Evolutionary conservation across 2,329 filamentous ascomycete species (phyloP), one percentile per base, ranked within the genome.

Genomic region (Exophiala alcalophila): DNA sequence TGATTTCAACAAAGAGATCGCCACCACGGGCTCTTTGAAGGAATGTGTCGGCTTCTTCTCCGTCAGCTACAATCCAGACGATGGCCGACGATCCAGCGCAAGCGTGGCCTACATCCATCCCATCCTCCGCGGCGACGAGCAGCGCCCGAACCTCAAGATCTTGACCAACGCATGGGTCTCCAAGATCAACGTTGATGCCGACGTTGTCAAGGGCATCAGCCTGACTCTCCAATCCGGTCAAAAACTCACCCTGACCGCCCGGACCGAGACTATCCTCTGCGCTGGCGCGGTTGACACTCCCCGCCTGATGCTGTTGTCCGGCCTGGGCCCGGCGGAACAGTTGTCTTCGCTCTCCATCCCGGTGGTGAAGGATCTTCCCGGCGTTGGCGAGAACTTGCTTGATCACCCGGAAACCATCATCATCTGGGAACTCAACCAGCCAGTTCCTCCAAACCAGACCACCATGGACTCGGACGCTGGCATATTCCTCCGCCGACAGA

Each of bases 91-190:
- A 51, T 91, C 84, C 70, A 90, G 84, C 61, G 88, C 89, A 47
- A 89, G 84, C 45, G 88, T 94, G 15, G 89, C 89, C 12, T 95
- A 95, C 69, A 90, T 95, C 60, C 89, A 95, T 67, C 89, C 89
- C 24, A 89, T 94, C 59, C 77, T 94, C 38, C 80, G 84, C 27
- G 87, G 86, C 27, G 83, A 89, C 33, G 87, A 94, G 73, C 79
- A 81, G 63, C 76, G 86, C 43, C 80, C 86, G 10, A 95, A 95
- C 69, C 67, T 95, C 62, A 92, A 86, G 25, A 75, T 95, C 48
- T 73, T 95, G 47, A 94, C 88, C 61, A 84, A 94, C 61, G 84
- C 88, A 18, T 92, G 87, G 82, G 89, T 94, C 48, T 85, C 80
- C 63, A 86, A 83, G 64, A 69, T 95, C 61, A 86, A 91, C 56